Base-by-base conservation (phyloP, 2,329 filamentous ascomycete genomes). In the Trichoderma guizhouense region DNA sequence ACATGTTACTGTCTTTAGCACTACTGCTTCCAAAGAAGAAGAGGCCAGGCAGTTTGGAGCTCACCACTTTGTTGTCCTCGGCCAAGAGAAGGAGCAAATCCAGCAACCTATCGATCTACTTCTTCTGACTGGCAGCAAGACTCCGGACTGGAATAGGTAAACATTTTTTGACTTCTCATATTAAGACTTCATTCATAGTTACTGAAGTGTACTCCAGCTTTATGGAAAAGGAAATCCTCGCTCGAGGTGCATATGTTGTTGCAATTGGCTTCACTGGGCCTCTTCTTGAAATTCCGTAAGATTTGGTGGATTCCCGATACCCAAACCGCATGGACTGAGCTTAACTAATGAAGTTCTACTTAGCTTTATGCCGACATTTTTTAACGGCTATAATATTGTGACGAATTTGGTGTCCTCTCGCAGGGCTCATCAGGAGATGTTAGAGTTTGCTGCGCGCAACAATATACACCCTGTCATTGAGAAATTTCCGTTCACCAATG, bases 11-110 rank as follows among this genome's bases (percentile, higher is more conserved):
- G 43, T 47, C 43, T 47, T 47, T 21, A 47, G 43, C 43, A 47
- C 43, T 47, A 47, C 43, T 9, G 1, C 90, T 72, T 83, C 81
- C 76, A 93, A 93, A 84, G 87, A 87, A 78, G 74, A 76, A 3
- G 77, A 80, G 73, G 79, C 80, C 14, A 68, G 72, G 30, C 65
- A 74, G 26, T 76, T 82, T 3, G 81, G 81, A 15, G 81, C 79
- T 21, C 75, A 78, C 71, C 76, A 79, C 72, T 82, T 65, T 39
- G 30, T 36, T 39, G 32, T 65, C 30, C 24, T 65, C 62, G 36
- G 36, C 62, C 21, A 55, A 55, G 51, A 55, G 21, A 55, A 55
- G 51, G 51, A 21, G 51, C 51, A 55, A 0, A 15, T 55, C 21
- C n/a, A 55, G 51, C 51, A 55, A 55, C 18, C 18, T 3, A 15